Evolutionary conservation across 495 filamentous ascomycete species (phyloP).

Genomic region (Aspergillus nidulans): DNA sequence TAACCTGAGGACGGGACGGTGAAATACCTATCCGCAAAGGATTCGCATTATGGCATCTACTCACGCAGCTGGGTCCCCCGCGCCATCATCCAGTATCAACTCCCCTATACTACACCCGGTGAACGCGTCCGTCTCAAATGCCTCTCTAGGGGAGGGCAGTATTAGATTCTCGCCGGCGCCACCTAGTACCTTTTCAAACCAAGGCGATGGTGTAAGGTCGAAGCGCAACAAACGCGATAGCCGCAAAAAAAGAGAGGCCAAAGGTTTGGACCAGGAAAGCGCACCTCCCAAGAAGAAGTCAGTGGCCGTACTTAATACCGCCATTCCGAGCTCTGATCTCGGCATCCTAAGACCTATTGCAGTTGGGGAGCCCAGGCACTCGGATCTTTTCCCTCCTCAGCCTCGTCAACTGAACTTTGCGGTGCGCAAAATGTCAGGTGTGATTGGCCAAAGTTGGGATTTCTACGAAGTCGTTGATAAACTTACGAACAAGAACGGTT

Average conservation of each 20-base stretch:
- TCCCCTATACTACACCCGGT: constrained; percentile 35
- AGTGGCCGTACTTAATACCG: constrained; percentile 27
- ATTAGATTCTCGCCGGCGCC: constrained; percentile 38
- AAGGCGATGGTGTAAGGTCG: constrained; percentile 33
- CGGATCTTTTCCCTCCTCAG: constrained; percentile 37
- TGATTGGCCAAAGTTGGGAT: constrained; percentile 36
- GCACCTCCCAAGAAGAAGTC: constrained; percentile 36
- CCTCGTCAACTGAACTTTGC: constrained; percentile 41
- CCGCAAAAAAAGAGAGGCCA: constrained; percentile 73
- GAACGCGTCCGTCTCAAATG: constrained; percentile 25
- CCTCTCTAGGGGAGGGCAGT: constrained; percentile 31
- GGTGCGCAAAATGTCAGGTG: constrained; percentile 30
- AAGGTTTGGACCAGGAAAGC: constrained; percentile 45
- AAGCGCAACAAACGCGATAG: constrained; percentile 47
- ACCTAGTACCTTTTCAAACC: constrained; percentile 26
- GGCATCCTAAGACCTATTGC: constrained; percentile 30
- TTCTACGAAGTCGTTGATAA: constrained; percentile 51
- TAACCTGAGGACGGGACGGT: not conserved
- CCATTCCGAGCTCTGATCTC: constrained; percentile 28
- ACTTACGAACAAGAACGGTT: constrained; percentile 86
- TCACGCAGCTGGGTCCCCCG: constrained; percentile 36
- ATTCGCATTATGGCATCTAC: constrained; percentile 31
- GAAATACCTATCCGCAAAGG: not conserved
- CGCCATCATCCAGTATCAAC: constrained; percentile 42
- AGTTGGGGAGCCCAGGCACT: constrained; percentile 33